Percentiles rank a stretch among this genome's conserved stretches.
Conservation (phyloP, 2,329 filamentous ascomycete genomes). For the Emmonsia crescens region DNA sequence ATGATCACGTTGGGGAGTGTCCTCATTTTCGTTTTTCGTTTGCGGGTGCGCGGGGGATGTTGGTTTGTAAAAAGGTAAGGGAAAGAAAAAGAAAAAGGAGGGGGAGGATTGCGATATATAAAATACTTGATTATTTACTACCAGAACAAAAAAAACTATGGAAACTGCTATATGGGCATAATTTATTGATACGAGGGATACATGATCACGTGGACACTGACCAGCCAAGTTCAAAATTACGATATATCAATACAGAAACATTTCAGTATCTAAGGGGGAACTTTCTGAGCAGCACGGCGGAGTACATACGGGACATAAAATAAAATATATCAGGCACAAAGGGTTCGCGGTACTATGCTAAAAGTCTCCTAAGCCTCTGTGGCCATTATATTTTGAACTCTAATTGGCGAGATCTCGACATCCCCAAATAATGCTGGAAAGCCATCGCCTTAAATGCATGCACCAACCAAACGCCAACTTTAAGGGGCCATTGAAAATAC, state of each 20-base stretch:
- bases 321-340: no score
- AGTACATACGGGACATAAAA: no score
- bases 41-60: neutral
- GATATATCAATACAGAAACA: neutral
- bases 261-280: no score
- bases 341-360: no score
- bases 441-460: neutral
- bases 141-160: neutral
- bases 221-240: neutral
- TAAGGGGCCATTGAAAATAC: neutral
- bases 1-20: conserved; percentile 74
- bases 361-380: no score
- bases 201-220: neutral
- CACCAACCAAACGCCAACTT: neutral
- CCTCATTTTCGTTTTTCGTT: conserved; percentile 27
- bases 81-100: neutral
- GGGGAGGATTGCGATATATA: neutral
- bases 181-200: neutral
- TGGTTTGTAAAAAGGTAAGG: neutral
- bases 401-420: neutral
- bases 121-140: neutral
- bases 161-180: neutral
- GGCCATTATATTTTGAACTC: neutral
- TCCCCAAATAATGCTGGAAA: neutral
- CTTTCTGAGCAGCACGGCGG: no score